Percentiles rank a stretch among this genome's conserved stretches.
Evolutionary conservation across 257 asterid genomes (phyloP).

Genomic region (Hygrophila difformis): DNA sequence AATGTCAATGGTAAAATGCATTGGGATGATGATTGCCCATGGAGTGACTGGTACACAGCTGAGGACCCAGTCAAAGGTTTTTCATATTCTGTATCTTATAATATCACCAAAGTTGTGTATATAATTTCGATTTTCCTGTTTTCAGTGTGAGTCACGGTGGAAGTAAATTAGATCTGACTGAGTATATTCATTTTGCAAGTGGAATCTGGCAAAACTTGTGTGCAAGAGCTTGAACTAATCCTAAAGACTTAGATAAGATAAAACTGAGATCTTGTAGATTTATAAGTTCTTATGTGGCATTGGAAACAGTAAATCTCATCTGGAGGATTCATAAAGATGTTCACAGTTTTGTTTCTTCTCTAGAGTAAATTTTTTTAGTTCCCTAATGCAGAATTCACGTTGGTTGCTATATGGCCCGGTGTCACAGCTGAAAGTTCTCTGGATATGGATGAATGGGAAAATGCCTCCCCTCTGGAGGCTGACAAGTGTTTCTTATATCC

Average conservation of each 20-base stretch:
- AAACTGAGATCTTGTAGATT: neutral
- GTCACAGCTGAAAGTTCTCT: conserved; percentile 42
- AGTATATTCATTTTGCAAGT: neutral
- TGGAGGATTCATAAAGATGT: too few species aligned
- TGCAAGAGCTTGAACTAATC: neutral
- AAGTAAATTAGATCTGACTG: neutral
- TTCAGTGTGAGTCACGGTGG: neutral
- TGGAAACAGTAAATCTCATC: too few species aligned
- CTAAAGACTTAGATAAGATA: neutral
- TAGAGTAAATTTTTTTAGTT: neutral
- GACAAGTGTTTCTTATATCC: conserved; percentile 61
- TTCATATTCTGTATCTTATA: conserved; percentile 2
- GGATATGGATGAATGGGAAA: conserved; percentile 75
- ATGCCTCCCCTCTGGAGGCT: conserved; percentile 60
- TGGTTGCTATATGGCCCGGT: conserved; percentile 49
- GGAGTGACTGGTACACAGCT: conserved; percentile 83
- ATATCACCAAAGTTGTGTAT: neutral
- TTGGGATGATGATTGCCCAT: conserved; percentile 73
- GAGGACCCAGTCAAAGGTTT: conserved; percentile 70
- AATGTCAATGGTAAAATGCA: conserved; percentile 25
- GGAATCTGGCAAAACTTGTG: neutral
- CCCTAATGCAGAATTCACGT: conserved; percentile 44
- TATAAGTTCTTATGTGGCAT: too few species aligned
- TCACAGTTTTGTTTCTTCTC: neutral
- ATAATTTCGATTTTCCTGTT: too few species aligned